Evolutionary conservation across 371 early-diverging fungal genomes (phyloP).

Genomic region (Mucor ambiguus): DNA sequence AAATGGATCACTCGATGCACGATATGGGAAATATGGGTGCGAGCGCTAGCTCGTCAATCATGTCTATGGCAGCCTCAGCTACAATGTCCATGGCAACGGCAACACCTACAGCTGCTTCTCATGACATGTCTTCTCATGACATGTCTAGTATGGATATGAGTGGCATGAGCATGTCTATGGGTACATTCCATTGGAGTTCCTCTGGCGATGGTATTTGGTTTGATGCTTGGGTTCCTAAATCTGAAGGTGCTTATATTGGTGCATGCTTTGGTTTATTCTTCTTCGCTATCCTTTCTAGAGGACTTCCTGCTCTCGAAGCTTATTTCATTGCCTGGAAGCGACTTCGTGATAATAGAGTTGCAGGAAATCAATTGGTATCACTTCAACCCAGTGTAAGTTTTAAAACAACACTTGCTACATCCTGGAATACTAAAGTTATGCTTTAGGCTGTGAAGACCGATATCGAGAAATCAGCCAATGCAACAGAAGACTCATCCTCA

Average conservation of each 20-base stretch:
- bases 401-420: neutral
- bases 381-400: neutral
- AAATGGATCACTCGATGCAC: constrained; percentile 30
- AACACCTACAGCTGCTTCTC: neutral
- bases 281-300: constrained; percentile 52
- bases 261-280: constrained; percentile 59
- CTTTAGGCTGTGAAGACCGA: constrained; percentile 13
- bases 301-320: constrained; percentile 51
- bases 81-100: constrained; percentile 12
- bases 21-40: constrained; percentile 15
- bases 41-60: neutral
- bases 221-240: constrained; percentile 44
- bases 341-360: constrained; percentile 33
- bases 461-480: constrained; percentile 85
- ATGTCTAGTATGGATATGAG: constrained; percentile 17
- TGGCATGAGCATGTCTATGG: constrained; percentile 41
- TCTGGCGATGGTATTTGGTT: constrained; percentile 47
- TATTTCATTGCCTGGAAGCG: constrained; percentile 49
- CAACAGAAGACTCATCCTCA: constrained; percentile 95
- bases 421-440: neutral
- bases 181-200: constrained; percentile 48
- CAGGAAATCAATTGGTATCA: neutral
- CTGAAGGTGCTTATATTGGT: constrained; percentile 59
- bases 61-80: constrained; percentile 5
- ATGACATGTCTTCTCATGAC: neutral